Percentiles rank a stretch among this genome's conserved stretches.
Conservation (phyloP, 495 filamentous ascomycete genomes). For the Penicillium waksmanii region DNA sequence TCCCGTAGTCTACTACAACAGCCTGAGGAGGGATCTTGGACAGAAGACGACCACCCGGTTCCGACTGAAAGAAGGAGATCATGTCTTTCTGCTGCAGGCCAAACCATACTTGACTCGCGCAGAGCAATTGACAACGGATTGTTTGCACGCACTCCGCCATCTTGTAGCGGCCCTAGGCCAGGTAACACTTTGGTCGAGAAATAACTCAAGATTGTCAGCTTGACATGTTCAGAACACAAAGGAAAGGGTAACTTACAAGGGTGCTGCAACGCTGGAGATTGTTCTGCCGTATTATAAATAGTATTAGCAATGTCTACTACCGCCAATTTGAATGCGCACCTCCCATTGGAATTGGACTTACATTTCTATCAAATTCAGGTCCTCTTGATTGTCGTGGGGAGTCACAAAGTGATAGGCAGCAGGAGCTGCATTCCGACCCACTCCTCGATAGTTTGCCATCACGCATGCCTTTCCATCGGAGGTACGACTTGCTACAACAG, state of each 20-base stretch:
- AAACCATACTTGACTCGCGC: conserved; percentile 32
- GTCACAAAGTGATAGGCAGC: conserved; percentile 22
- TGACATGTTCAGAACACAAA: neutral
- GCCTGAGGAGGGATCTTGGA: neutral
- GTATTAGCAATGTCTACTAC: neutral
- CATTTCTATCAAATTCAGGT: conserved; percentile 23
- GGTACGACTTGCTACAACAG: conserved; percentile 22
- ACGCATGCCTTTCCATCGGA: conserved; percentile 26
- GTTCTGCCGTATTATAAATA: neutral
- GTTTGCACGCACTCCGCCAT: conserved; percentile 39
- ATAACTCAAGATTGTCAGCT: conserved; percentile 24
- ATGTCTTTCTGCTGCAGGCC: conserved; percentile 25
- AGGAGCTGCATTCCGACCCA: conserved; percentile 1
- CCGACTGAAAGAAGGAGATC: conserved; percentile 40
- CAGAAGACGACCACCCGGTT: conserved; percentile 22
- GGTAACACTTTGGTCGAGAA: conserved; percentile 33
- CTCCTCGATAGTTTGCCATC: conserved; percentile 25
- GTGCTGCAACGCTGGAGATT: conserved; percentile 25
- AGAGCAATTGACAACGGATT: conserved; percentile 33
- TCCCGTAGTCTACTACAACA: conserved; percentile 3
- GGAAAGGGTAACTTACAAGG: conserved; percentile 14
- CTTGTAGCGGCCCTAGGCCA: conserved; percentile 39
- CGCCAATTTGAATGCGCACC: no score
- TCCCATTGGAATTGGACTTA: conserved; percentile 16
- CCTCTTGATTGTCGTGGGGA: conserved; percentile 10